Conservation (phyloP, 2,329 filamentous ascomycete genomes). For the Paecilomyces sp. region DNA sequence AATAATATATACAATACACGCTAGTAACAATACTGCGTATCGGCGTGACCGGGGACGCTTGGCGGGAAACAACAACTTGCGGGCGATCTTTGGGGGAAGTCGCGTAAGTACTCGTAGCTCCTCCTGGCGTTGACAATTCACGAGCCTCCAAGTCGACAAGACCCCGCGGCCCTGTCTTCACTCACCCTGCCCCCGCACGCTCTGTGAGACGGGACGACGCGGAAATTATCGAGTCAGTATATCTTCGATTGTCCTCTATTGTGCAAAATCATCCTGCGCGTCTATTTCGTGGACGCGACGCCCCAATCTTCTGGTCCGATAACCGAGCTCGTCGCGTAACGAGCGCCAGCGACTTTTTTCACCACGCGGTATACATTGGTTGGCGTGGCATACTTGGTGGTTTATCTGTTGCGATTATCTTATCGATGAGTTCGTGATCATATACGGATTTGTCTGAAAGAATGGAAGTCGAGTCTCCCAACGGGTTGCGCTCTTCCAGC, state of each 20-base stretch:
- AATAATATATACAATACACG: not conserved
- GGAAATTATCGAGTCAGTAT: not conserved
- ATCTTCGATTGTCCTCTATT: not conserved
- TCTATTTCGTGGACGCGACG: not conserved
- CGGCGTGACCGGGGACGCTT: not conserved
- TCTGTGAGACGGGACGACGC: not conserved
- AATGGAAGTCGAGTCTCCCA: slow-evolving; percentile 3
- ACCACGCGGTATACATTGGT: not conserved
- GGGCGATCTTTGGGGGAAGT: not conserved
- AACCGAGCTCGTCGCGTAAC: not conserved
- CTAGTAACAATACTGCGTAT: not conserved
- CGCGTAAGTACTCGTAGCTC: not conserved
- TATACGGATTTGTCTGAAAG: not conserved
- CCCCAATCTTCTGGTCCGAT: not conserved
- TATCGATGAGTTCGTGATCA: not conserved
- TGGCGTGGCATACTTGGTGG: not conserved
- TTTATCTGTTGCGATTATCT: not conserved
- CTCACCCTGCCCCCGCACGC: not conserved
- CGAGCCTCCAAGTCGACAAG: not conserved
- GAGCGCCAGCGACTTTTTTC: not conserved
- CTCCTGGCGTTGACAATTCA: not conserved
- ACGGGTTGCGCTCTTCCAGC: not conserved
- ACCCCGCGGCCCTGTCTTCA: not conserved
- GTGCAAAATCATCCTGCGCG: not conserved
- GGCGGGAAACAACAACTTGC: not conserved